Percentiles rank a stretch among this genome's conserved stretches.
Evolutionary conservation across 1,284 basidiomycete species (phyloP).

Genomic region (Ustilago trichophora): DNA sequence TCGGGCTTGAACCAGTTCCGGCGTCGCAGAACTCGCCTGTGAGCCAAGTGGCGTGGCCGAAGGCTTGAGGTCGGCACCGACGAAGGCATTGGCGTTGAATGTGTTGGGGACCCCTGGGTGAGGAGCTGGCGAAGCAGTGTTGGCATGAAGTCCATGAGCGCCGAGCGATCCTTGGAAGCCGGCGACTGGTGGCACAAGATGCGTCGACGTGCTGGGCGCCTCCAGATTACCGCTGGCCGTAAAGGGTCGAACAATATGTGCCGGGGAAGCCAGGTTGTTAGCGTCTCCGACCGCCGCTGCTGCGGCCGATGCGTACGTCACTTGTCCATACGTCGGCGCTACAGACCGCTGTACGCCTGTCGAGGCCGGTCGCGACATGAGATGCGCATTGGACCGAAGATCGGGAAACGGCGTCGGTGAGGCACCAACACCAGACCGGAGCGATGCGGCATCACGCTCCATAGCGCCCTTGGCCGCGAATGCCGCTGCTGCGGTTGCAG

Average conservation of each 20-base stretch:
- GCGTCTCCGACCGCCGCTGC: neutral
- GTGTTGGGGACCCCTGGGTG: neutral
- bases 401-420: neutral
- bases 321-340: constrained; percentile 9
- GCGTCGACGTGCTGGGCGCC: neutral
- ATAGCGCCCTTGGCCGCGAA: constrained; percentile 6
- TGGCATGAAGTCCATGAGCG: constrained; percentile 5
- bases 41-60: constrained; percentile 14
- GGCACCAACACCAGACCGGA: neutral
- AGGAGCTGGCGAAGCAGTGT: constrained; percentile 17
- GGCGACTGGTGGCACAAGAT: constrained; percentile 11
- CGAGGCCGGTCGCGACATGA: constrained; percentile 27
- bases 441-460: no score
- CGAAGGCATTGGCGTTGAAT: constrained; percentile 1
- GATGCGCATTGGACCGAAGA: neutral
- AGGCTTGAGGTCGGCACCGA: constrained; percentile 3
- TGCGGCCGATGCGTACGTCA: constrained; percentile 5
- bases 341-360: constrained; percentile 9
- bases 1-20: constrained; percentile 15
- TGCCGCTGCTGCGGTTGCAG: constrained; percentile 5
- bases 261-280: constrained; percentile 3
- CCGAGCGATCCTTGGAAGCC: constrained; percentile 1
- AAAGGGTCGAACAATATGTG: constrained; percentile 25
- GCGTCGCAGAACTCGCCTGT: constrained; percentile 26
- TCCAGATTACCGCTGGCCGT: constrained; percentile 27